Conservation (phyloP, 495 filamentous ascomycete species). For the Hyaloscypha variabilis region DNA sequence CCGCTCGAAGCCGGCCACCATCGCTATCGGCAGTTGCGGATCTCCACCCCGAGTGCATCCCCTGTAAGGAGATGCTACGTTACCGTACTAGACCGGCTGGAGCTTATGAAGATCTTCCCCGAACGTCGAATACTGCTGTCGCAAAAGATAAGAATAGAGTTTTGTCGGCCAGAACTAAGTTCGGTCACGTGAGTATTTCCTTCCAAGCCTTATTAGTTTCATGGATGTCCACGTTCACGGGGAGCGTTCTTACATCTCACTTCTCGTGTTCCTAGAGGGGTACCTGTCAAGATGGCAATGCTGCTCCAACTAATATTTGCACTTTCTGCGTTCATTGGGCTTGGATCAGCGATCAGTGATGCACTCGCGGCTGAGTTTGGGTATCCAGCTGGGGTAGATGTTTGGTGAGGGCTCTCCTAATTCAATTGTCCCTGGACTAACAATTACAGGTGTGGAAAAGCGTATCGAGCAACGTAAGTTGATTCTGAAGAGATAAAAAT, state of each 20-base stretch:
- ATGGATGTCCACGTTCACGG: neutral
- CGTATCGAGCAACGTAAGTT: conserved; percentile 13
- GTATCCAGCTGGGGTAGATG: conserved; percentile 14
- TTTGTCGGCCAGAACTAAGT: too few relatives aligned
- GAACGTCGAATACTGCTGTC: neutral
- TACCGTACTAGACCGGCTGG: neutral
- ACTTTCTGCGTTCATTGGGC: neutral
- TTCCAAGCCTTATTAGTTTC: too few relatives aligned
- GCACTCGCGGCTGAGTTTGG: conserved; percentile 9
- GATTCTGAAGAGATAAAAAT: neutral
- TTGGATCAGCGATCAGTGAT: neutral
- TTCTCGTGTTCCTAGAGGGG: too few relatives aligned
- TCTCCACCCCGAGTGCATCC: neutral
- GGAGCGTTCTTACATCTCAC: neutral
- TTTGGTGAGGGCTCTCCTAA: conserved; percentile 1
- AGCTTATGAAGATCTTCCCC: too few relatives aligned
- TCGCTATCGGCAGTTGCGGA: neutral
- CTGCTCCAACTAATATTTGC: neutral
- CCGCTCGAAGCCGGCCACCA: neutral
- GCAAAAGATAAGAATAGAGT: conserved; percentile 3
- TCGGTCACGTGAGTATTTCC: too few relatives aligned
- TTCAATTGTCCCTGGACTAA: neutral
- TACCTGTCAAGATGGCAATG: neutral
- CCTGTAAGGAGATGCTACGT: neutral
- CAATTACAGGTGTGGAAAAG: conserved; percentile 8